phyloP scores from a whole-genome alignment of 164 flowering plant genomes.

The Chimonanthus praecox region DNA sequence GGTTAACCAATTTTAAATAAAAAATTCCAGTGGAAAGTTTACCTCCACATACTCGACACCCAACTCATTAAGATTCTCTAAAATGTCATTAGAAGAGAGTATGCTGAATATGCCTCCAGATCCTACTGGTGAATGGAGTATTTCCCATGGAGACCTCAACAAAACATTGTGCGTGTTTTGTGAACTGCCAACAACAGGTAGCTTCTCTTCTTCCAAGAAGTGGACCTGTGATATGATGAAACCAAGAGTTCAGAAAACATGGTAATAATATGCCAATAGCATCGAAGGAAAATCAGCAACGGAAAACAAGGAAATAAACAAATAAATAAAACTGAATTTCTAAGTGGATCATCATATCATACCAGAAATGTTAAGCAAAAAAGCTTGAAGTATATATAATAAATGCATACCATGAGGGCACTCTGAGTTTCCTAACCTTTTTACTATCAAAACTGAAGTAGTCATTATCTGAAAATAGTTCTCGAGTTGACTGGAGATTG shows the following conservation, averaged over 20 bases:
- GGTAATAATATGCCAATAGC: neutral
- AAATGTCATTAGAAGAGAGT: constrained; percentile 47
- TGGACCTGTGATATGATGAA: constrained; percentile 44
- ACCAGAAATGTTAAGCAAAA: neutral
- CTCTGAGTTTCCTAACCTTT: constrained; percentile 44
- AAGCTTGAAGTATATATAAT: neutral
- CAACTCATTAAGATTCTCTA: constrained; percentile 38
- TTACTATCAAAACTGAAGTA: constrained; percentile 53
- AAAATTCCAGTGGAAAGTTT: constrained; percentile 9
- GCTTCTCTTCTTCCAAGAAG: constrained; percentile 76
- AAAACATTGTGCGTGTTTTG: constrained; percentile 49
- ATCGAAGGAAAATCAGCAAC: neutral
- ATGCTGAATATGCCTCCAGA: constrained; percentile 71
- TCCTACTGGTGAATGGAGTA: constrained; percentile 72
- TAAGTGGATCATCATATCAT: neutral
- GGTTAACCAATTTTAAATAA: neutral
- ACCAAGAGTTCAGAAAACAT: neutral
- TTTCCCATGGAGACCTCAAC: constrained; percentile 92
- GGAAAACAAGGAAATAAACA: neutral
- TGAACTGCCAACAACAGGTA: constrained; percentile 62
- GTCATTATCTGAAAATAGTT: constrained; percentile 45
- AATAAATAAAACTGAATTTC: neutral
- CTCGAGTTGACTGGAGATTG: constrained; percentile 31
- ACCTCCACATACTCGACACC: constrained; percentile 84
- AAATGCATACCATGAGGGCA: neutral